Percentiles rank a stretch among this genome's conserved stretches.
These are phyloP conservation scores for Neckera pumila DNA, from an alignment of 225 moss, liverwort and hornwort species.

Conservation along the genomic window DNA sequence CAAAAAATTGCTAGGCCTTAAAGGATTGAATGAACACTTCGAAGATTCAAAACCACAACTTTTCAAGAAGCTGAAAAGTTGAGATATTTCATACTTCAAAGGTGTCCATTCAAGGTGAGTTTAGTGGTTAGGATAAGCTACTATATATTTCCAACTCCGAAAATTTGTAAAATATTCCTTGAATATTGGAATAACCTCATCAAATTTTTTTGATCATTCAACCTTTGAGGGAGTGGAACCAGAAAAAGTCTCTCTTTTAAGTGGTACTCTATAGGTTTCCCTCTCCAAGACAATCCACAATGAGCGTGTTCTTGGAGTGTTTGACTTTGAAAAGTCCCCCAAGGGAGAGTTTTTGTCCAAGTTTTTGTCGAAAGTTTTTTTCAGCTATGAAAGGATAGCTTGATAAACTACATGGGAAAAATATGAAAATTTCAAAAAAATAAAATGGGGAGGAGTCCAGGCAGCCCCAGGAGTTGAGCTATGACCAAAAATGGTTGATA, in stretches of 20 bases:
- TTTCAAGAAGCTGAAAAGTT: neutral
- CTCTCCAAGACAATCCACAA: neutral
- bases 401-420: neutral
- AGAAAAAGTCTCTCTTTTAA: neutral
- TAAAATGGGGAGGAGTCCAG: neutral
- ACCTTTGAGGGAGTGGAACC: neutral
- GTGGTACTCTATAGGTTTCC: too few species aligned
- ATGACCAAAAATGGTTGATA: neutral
- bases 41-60: neutral
- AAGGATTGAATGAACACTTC: neutral
- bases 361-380: neutral
- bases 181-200: neutral
- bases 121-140: accelerated
- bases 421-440: neutral
- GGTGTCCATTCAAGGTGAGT: neutral
- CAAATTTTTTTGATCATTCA: neutral
- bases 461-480: neutral
- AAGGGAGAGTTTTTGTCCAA: neutral
- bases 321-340: neutral
- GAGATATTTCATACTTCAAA: neutral
- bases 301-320: neutral
- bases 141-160: accelerated
- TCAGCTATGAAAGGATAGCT: neutral
- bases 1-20: too few species aligned
- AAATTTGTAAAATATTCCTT: neutral